Conservation (phyloP, 1,284 basidiomycete genomes). For the Retiboletus flavoniger region DNA sequence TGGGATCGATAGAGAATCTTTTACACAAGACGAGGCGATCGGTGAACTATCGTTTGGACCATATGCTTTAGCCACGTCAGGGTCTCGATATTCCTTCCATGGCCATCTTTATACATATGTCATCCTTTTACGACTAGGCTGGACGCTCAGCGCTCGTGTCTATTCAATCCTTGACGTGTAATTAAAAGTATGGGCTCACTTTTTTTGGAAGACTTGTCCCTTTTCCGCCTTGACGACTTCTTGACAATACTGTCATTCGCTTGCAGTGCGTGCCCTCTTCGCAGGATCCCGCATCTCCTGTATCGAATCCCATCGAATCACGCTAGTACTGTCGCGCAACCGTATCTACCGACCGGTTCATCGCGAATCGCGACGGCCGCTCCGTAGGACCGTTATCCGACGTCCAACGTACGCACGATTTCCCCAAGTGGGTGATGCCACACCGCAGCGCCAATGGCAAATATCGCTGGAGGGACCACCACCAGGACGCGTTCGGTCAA, state of each 20-base stretch:
- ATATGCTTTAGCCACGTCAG: neutral
- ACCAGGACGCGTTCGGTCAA: neutral
- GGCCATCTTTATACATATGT: slow-evolving; percentile 1
- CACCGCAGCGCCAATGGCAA: slow-evolving; percentile 4
- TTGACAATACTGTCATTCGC: neutral
- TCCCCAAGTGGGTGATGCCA: slow-evolving; percentile 1
- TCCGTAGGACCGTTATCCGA: too few species aligned
- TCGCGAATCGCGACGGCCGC: slow-evolving; percentile 17
- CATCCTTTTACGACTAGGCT: neutral
- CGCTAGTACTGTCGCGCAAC: neutral
- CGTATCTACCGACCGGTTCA: neutral
- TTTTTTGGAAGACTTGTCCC: slow-evolving; percentile 2
- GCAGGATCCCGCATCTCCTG: neutral
- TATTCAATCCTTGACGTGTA: neutral
- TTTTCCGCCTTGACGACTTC: slow-evolving; percentile 4
- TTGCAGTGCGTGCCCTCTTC: neutral
- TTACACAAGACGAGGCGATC: neutral
- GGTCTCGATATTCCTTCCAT: neutral
- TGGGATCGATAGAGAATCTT: slow-evolving; percentile 15
- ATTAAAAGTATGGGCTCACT: neutral
- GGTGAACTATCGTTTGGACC: neutral
- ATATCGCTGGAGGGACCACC: slow-evolving; percentile 1
- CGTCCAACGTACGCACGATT: neutral
- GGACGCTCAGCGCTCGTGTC: neutral
- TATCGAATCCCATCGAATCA: neutral